phyloP scores from a whole-genome alignment of 805 yeast species.

The Candida easanensis region DNA sequence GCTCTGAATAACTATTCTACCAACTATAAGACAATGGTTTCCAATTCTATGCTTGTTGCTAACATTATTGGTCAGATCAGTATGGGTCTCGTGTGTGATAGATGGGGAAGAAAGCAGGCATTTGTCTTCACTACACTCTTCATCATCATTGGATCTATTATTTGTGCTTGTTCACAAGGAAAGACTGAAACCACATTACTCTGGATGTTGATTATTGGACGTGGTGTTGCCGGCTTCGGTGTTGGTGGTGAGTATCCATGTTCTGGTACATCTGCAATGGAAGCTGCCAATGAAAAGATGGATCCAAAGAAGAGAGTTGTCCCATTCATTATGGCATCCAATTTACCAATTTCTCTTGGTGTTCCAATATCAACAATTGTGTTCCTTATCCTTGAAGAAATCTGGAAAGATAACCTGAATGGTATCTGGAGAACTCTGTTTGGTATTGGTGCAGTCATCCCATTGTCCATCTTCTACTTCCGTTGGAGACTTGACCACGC shows the following conservation, averaged over 20 bases:
- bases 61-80: constrained; percentile 60
- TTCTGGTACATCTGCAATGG: constrained; percentile 60
- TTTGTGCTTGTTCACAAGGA: constrained; percentile 63
- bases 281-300: constrained; percentile 46
- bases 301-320: constrained; percentile 40
- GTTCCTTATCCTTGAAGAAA: constrained; percentile 42
- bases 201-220: constrained; percentile 50
- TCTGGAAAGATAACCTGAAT: constrained; percentile 33
- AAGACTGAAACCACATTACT: constrained; percentile 39
- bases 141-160: constrained; percentile 52
- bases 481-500: constrained; percentile 33
- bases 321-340: constrained; percentile 41
- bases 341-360: constrained; percentile 46
- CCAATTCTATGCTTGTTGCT: constrained; percentile 48
- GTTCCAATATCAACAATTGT: constrained; percentile 46
- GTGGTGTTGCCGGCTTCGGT: constrained; percentile 61
- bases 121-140: constrained; percentile 56
- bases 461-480: constrained; percentile 13
- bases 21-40: constrained; percentile 26
- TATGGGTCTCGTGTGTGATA: constrained; percentile 57
- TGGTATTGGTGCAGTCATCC: constrained; percentile 45
- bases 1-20: constrained; percentile 16
- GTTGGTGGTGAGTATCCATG: constrained; percentile 71
- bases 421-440: constrained; percentile 48
- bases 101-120: constrained; percentile 59